Evolutionary conservation across 345 rosid species (phyloP), one percentile per base, ranked within the genome.

Genomic region (Combretum micranthum): DNA sequence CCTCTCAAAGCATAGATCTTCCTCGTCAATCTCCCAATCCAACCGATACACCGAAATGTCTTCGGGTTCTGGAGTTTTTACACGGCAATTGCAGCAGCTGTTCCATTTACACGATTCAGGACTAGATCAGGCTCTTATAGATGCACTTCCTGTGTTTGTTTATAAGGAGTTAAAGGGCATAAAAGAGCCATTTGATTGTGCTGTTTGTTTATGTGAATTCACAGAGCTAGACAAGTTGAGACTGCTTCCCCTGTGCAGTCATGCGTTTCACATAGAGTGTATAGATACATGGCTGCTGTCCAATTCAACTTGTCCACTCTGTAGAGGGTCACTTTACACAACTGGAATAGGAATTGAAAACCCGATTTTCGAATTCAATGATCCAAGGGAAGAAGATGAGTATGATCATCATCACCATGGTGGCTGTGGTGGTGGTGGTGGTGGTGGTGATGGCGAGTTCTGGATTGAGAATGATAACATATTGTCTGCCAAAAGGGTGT

Each of bases 41-140:
- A 69, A 67, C 60, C 69, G 73, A 58, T 66, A 75, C 76, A 83
- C 78, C 10, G 87, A 85, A 25, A 46, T 80, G 60, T 67, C 97
- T 32, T 32, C 39, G 15, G 84, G 81, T 52, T 71, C 93, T 15
- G 88, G 77, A 54, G 79, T 87, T 48, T 74, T 81, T 65, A 88
- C 76, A 59, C 72, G 97, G 64, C 97, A 90, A 74, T 72, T 90
- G 26, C 97, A 80, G 45, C 97, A 87, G 60, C 96, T 90, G 2
- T 90, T 90, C 59, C 87, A 81, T 64, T 90, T 90, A 50, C 97
- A 90, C 52, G 97, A 90, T 71, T 87, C 89, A 20, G 97, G 97
- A 48, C 77, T 90, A 37, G 96, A 90, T 69, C 97, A 90, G 68
- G 84, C 97, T 54, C 67, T 83, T 16, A 85, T 90, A 55, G 96